phyloP scores from a whole-genome alignment of 1,284 basidiomycete genomes.

The Ustilago trichophora region DNA sequence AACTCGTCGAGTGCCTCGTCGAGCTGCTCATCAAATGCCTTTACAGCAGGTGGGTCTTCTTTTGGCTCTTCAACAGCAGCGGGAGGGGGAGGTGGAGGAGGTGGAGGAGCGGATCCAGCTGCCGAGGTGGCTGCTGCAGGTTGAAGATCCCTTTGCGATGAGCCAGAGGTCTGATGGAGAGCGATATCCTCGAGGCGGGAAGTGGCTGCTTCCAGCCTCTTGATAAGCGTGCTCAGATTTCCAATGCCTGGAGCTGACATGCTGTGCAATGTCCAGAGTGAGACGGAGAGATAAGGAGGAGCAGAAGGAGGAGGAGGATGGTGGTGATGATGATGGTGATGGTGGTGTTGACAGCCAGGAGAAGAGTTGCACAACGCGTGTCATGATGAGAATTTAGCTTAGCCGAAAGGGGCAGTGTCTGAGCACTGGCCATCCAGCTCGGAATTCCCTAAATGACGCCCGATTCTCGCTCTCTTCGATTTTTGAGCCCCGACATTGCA shows the following conservation, averaged over 20 bases:
- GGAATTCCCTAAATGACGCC: no score
- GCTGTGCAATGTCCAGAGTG: conserved; percentile 7
- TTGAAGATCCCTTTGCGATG: conserved; percentile 16
- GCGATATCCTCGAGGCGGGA: conserved; percentile 93
- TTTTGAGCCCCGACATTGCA: no score
- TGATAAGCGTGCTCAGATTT: conserved; percentile 62
- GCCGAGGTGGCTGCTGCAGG: conserved; percentile 24
- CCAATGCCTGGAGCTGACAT: conserved; percentile 60
- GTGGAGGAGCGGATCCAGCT: conserved; percentile 19
- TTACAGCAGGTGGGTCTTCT: conserved; percentile 73
- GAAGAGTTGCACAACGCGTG: conserved; percentile 1
- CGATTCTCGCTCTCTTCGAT: no score
- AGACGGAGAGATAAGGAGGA: not conserved
- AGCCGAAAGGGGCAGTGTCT: conserved; percentile 3
- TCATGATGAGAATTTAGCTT: no score
- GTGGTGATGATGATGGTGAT: conserved; percentile 3
- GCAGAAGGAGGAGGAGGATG: no score
- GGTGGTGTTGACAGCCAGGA: conserved; percentile 4
- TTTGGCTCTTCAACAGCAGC: conserved; percentile 27
- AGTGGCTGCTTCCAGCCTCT: conserved; percentile 80
- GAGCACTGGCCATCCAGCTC: conserved; percentile 10
- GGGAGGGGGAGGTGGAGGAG: conserved; percentile 27
- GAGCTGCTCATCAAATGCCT: conserved; percentile 79
- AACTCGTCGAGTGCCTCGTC: conserved; percentile 79
- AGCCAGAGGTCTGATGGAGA: conserved; percentile 65